A percentile compares a stretch with the other conserved stretches of the same genome.
Evolutionary conservation across 2,329 filamentous ascomycete genomes (phyloP).

Genomic region (Pseudodiploospora longispora): DNA sequence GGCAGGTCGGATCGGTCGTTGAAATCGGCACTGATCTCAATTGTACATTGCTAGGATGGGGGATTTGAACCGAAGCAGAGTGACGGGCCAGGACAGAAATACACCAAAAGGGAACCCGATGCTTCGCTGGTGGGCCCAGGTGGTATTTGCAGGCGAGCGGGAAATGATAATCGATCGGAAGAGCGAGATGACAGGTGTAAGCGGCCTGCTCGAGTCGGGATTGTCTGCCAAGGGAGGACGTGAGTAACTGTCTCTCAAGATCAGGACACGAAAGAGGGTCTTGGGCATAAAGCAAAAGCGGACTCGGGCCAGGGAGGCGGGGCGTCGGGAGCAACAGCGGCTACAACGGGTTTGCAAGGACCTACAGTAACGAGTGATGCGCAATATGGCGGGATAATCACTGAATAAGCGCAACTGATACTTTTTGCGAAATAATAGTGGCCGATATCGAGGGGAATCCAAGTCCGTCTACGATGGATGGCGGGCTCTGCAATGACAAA

Average conservation of each 20-base stretch:
- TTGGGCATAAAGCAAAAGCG: constrained; percentile 4
- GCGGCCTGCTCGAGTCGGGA: constrained; percentile 14
- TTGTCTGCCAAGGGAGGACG: constrained; percentile 14
- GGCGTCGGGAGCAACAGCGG: background rate
- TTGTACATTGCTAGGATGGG: constrained; percentile 6
- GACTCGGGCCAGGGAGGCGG: constrained; percentile 5
- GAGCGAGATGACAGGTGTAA: constrained; percentile 10
- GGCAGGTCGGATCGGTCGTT: constrained; percentile 5
- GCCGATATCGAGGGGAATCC: constrained; percentile 23
- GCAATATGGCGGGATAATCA: constrained; percentile 23
- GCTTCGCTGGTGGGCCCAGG: too few relatives aligned
- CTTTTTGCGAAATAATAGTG: constrained; percentile 29
- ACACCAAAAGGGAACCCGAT: too few relatives aligned
- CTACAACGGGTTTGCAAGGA: constrained; percentile 9
- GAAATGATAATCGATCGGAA: background rate
- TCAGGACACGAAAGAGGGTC: constrained; percentile 11
- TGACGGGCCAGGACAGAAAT: too few relatives aligned
- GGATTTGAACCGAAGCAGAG: too few relatives aligned
- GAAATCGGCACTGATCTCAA: constrained; percentile 7
- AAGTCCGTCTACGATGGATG: constrained; percentile 9
- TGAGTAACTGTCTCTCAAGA: constrained; percentile 17
- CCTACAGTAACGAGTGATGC: constrained; percentile 27
- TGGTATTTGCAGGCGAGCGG: too few relatives aligned
- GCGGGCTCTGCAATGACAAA: constrained; percentile 13
- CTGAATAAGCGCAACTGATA: constrained; percentile 30